phyloP scores from a whole-genome alignment of 2,329 filamentous ascomycete species.

The Pseudovirgaria hyperparasitica region DNA sequence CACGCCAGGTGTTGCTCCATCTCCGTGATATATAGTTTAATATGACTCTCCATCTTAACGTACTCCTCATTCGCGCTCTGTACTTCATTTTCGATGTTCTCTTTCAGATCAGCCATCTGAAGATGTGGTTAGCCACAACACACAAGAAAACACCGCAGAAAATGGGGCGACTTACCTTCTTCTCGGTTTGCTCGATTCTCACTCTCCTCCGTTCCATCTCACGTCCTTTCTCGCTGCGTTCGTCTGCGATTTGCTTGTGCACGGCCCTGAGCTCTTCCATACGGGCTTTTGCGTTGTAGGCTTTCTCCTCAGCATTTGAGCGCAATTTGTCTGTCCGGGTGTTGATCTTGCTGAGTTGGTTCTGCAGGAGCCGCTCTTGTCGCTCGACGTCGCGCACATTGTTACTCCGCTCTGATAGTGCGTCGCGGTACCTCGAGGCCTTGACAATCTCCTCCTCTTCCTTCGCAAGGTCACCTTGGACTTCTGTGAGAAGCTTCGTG shows the following conservation, averaged over 20 bases:
- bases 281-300: conserved; percentile 65
- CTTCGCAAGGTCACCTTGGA: conserved; percentile 69
- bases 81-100: conserved; percentile 92
- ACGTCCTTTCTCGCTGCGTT: conserved; percentile 72
- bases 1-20: no score
- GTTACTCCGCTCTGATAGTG: conserved; percentile 74
- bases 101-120: conserved; percentile 94
- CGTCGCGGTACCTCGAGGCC: conserved; percentile 72
- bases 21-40: conserved; percentile 95
- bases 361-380: conserved; percentile 68
- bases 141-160: conserved; percentile 3
- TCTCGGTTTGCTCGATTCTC: conserved; percentile 96
- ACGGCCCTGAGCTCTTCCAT: conserved; percentile 81
- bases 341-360: conserved; percentile 74
- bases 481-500: conserved; percentile 80
- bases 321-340: conserved; percentile 77
- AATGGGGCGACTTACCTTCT: conserved; percentile 56
- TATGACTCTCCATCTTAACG: conserved; percentile 93
- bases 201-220: conserved; percentile 88
- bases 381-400: conserved; percentile 87
- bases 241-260: conserved; percentile 70
- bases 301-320: conserved; percentile 68
- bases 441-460: conserved; percentile 82
- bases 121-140: conserved; percentile 6
- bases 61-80: conserved; percentile 87